Evolutionary conservation across 2,329 filamentous ascomycete species (phyloP).

Genomic region (Ascomycota sp.): DNA sequence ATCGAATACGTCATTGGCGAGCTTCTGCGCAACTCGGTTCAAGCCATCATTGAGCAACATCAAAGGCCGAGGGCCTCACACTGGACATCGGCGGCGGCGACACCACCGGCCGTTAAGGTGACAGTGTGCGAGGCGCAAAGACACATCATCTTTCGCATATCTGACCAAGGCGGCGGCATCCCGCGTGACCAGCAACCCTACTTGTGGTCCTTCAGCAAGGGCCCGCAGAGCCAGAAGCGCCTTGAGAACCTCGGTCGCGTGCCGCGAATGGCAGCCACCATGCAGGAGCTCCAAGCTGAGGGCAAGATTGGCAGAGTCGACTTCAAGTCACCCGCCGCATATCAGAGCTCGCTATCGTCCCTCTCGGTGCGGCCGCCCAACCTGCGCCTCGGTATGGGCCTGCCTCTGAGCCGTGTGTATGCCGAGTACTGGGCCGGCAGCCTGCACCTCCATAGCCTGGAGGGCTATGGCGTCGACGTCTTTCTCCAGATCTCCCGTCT

Average conservation of each 20-base stretch:
- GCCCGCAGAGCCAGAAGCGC: conserved; percentile 54
- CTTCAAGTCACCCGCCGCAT: conserved; percentile 18
- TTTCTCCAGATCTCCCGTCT: conserved; percentile 93
- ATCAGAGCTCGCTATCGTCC: conserved; percentile 49
- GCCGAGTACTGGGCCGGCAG: conserved; percentile 96
- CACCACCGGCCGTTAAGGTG: conserved; percentile 72
- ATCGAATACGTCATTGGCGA: conserved; percentile 96
- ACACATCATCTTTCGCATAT: conserved; percentile 90
- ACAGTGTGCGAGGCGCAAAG: conserved; percentile 86
- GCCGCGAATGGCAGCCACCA: conserved; percentile 77
- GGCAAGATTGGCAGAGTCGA: conserved; percentile 20
- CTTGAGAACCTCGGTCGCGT: conserved; percentile 75
- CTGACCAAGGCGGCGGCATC: conserved; percentile 85
- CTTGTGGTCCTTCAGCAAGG: conserved; percentile 94
- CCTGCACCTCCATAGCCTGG: conserved; percentile 74
- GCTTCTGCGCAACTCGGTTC: conserved; percentile 82
- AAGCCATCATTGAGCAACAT: conserved; percentile 68
- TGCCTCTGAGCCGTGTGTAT: conserved; percentile 86
- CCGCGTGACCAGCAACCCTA: conserved; percentile 68
- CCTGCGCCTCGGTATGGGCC: conserved; percentile 72
- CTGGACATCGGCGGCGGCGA: conserved; percentile 28
- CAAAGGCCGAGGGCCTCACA: conserved; percentile 11
- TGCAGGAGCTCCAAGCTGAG: conserved; percentile 57
- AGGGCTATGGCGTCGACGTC: conserved; percentile 88
- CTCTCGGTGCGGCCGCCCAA: conserved; percentile 71